phyloP scores from a whole-genome alignment of 176 grass and related monocot genomes.

The Cymbopogon citratus region DNA sequence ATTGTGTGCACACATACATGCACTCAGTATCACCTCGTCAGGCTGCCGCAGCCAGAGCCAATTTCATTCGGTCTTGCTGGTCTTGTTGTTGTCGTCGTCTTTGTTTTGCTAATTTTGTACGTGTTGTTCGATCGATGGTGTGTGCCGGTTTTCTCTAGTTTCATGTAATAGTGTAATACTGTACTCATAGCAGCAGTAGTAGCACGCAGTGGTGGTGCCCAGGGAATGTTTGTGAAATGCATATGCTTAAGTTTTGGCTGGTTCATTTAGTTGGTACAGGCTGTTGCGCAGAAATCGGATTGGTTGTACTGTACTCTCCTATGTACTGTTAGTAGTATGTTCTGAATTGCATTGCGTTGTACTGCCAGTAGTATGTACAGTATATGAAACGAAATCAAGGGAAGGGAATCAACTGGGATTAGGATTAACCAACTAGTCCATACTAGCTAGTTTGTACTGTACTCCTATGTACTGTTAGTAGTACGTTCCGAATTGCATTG shows the following conservation, averaged over 20 bases:
- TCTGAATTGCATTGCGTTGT: background rate
- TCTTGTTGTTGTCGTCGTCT: background rate
- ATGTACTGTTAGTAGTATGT: no score
- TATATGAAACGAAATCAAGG: background rate
- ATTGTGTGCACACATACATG: no score
- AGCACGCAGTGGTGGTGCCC: background rate
- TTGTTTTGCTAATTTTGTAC: conserved; percentile 16
- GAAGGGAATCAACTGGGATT: background rate
- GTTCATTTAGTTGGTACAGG: background rate
- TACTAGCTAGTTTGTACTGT: background rate
- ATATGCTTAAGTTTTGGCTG: background rate
- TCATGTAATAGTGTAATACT: background rate
- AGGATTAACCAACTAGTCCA: no score
- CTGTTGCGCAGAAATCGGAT: no score
- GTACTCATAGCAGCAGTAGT: no score
- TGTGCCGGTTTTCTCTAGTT: conserved; percentile 9
- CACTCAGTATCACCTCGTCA: background rate
- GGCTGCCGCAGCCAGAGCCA: background rate
- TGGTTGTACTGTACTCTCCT: background rate
- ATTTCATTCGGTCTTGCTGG: no score
- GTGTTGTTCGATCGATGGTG: background rate
- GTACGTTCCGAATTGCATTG: background rate
- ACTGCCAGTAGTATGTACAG: no score
- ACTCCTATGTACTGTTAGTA: background rate
- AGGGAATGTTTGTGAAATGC: background rate